A percentile compares a stretch with the other conserved stretches of the same genome.
Evolutionary conservation across 768 basidiomycete genomes (phyloP).

Genomic region (Russula earlei): DNA sequence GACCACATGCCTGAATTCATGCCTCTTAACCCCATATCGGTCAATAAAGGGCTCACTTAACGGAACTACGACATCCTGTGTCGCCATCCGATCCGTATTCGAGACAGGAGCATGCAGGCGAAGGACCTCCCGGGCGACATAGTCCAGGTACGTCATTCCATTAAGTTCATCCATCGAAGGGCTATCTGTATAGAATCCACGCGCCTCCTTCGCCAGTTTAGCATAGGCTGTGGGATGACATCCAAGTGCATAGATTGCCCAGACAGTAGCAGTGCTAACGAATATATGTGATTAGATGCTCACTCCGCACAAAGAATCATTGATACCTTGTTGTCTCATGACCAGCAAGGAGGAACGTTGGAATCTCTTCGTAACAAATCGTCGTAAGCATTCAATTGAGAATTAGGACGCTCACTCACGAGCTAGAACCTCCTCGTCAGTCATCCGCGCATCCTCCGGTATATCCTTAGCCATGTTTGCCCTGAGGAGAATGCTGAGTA

Average conservation of each 20-base stretch:
- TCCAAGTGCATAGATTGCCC: conserved; percentile 51
- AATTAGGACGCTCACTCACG: conserved; percentile 29
- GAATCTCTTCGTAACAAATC: conserved; percentile 36
- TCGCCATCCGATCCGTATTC: conserved; percentile 5
- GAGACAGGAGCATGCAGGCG: conserved; percentile 19
- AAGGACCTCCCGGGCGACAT: conserved; percentile 11
- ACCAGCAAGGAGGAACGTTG: conserved; percentile 52
- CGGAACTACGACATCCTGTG: conserved; percentile 17
- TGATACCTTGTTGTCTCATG: conserved; percentile 47
- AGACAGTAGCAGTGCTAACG: conserved; percentile 35
- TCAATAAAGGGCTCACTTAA: conserved; percentile 17
- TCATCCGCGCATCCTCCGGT: conserved; percentile 43
- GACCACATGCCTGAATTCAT: conserved; percentile 16
- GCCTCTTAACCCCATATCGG: conserved; percentile 11
- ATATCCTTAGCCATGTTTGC: conserved; percentile 59
- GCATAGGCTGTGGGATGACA: conserved; percentile 40
- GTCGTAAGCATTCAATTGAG: neutral
- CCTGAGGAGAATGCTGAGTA: conserved; percentile 49
- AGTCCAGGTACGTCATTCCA: conserved; percentile 52
- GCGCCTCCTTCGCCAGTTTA: conserved; percentile 50
- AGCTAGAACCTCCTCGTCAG: conserved; percentile 52
- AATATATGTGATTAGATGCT: neutral
- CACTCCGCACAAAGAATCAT: neutral
- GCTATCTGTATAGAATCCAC: conserved; percentile 40
- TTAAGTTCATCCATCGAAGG: conserved; percentile 65